Evolutionary conservation across 805 yeast species (phyloP).

Genomic region (Deakozyma indianensis): DNA sequence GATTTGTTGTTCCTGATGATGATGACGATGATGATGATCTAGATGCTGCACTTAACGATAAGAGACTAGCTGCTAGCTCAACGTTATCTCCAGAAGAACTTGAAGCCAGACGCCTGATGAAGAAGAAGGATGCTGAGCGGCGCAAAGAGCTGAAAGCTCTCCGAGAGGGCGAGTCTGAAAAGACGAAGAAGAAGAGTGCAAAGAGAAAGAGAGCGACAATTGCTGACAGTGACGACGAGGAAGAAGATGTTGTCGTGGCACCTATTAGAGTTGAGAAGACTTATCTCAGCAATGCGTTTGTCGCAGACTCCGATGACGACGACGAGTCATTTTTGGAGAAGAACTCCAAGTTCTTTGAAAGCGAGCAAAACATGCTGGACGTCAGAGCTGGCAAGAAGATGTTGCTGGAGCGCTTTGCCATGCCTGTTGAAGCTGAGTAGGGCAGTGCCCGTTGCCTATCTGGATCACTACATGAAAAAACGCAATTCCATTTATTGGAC

Average conservation of each 20-base stretch:
- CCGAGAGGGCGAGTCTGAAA: too few species aligned
- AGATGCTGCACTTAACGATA: constrained; percentile 12
- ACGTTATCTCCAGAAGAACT: constrained; percentile 13
- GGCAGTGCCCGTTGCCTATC: not conserved
- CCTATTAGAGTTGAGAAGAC: not conserved
- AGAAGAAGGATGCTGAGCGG: constrained; percentile 2
- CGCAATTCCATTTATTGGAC: too few species aligned
- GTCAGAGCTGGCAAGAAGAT: not conserved
- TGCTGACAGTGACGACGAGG: constrained; percentile 5
- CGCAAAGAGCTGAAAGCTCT: constrained; percentile 1
- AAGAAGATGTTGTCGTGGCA: not conserved
- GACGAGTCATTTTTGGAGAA: not conserved
- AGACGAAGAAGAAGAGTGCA: constrained; percentile 10
- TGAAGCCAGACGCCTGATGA: constrained; percentile 7
- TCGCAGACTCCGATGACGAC: constrained; percentile 2
- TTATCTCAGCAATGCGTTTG: constrained; percentile 1
- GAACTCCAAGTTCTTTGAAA: not conserved
- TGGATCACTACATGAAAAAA: too few species aligned
- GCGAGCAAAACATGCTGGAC: not conserved
- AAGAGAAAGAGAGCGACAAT: constrained; percentile 9
- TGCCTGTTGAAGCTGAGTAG: not conserved
- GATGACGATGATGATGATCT: constrained; percentile 9
- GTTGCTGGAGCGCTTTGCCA: not conserved
- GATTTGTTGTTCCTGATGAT: constrained; percentile 15
- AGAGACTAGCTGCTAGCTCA: constrained; percentile 23